A percentile compares a stretch with the other conserved stretches of the same genome.
phyloP scores from a whole-genome alignment of 1,284 basidiomycete genomes.

The Rhodotorula sp. region DNA sequence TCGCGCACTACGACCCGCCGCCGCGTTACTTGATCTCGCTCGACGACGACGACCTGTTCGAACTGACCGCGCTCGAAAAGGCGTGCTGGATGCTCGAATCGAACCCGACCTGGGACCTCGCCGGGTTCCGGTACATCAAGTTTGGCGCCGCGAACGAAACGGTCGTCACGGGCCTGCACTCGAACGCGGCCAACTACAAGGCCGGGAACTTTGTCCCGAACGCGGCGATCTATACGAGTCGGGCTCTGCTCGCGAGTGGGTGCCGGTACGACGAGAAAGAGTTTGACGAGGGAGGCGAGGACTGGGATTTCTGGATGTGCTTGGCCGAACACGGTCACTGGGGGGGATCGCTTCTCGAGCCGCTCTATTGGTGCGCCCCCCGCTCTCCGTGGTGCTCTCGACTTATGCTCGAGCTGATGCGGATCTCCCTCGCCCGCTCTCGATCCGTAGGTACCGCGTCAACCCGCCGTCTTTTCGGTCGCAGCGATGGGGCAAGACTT shows the following conservation, averaged over 20 bases:
- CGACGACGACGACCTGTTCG: conserved; percentile 42
- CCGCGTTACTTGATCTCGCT: conserved; percentile 31
- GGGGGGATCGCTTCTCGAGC: conserved; percentile 38
- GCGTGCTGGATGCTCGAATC: conserved; percentile 40
- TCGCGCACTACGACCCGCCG: conserved; percentile 8
- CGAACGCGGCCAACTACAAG: conserved; percentile 22
- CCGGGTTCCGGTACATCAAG: conserved; percentile 39
- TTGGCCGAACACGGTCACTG: conserved; percentile 37
- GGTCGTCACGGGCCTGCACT: conserved; percentile 38
- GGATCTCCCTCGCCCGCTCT: background rate
- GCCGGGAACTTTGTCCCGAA: conserved; percentile 41
- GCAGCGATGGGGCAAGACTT: conserved; percentile 39
- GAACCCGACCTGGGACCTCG: conserved; percentile 38
- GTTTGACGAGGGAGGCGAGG: conserved; percentile 38
- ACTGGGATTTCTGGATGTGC: conserved; percentile 44
- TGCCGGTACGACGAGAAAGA: conserved; percentile 37
- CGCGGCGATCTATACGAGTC: conserved; percentile 32
- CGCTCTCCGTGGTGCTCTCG: too few relatives aligned
- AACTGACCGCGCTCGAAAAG: conserved; percentile 41
- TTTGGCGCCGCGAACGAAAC: conserved; percentile 39
- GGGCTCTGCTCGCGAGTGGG: conserved; percentile 11
- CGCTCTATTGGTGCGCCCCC: conserved; percentile 35
- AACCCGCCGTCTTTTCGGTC: conserved; percentile 34
- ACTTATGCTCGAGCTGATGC: too few relatives aligned
- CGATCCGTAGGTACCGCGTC: conserved; percentile 35